Evolutionary conservation across 2,329 filamentous ascomycete species (phyloP), one percentile per base, ranked within the genome.

Genomic region (Beauveria asiatica): DNA sequence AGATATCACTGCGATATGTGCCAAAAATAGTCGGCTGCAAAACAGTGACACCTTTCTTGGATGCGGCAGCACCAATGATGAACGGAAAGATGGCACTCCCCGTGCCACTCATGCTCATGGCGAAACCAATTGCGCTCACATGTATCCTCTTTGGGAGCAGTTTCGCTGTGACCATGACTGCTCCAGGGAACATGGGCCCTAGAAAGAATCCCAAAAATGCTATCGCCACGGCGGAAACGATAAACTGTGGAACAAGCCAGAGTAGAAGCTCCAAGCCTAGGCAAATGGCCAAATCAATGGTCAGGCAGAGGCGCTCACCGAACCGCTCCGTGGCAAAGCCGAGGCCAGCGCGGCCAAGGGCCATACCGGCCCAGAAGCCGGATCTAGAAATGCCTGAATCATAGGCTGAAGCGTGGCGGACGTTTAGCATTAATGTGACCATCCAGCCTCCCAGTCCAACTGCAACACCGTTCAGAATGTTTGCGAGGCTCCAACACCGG

Each of bases 361-460:
- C 89, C 67, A 91, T 82, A 1, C 89, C 89, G n/a, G 88, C 80
- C 89, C 89, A 92, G 72, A 90, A 92, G 0, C 88, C 89, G 0
- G 88, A 89, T 0, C 83, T 84, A 0, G 83, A 84, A 72, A 90
- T 86, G 27, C 88, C 88, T n/a, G 85, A 85, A 0, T 83, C 82
- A 65, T 90, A 90, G 0, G 82, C 73, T 2, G 74, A 79, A 1
- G 84, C 88, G 6, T 85, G 74, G 16, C 89, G 81, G 10, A 90
- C 84, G 13, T 82, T 80, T 6, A 90, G 83, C 87, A 92, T 92
- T 70, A 92, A 92, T 0, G 85, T 86, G 39, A 90, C 86, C 39
- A 92, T 85, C 89, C 89, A 93, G 4, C 89, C 89, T 23, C 88
- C 87, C 1, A 91, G 78, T 0, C 84, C 85, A 54, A 88, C 74